Conservation (phyloP, 805 yeast species). For the Candida multigemmis region DNA sequence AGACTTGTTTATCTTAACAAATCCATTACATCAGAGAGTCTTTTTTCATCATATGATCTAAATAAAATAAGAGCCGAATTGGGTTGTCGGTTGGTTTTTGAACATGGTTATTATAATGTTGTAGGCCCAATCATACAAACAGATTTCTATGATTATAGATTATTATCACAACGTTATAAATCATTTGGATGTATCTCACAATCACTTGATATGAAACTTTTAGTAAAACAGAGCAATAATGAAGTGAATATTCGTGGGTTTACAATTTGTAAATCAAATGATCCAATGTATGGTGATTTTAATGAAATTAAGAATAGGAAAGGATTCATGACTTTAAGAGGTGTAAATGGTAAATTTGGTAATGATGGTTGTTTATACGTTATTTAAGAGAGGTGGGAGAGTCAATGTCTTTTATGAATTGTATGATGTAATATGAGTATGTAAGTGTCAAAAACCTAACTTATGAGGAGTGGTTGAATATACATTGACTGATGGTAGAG, state of each 20-base stretch:
- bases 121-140: constrained; percentile 54
- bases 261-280: constrained; percentile 44
- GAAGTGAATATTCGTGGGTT: constrained; percentile 54
- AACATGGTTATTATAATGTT: constrained; percentile 34
- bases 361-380: constrained; percentile 65
- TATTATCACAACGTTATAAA: constrained; percentile 18
- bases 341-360: constrained; percentile 53
- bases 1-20: constrained; percentile 33
- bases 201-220: constrained; percentile 51
- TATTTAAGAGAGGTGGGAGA: constrained; percentile 2
- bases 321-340: constrained; percentile 36
- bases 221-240: too few species aligned
- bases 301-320: constrained; percentile 4
- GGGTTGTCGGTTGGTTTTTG: constrained; percentile 44
- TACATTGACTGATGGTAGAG: background rate
- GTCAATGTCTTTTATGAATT: background rate
- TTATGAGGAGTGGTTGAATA: background rate
- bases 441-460: too few species aligned
- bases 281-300: constrained; percentile 6
- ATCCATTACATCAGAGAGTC: constrained; percentile 9
- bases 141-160: constrained; percentile 55
- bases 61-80: constrained; percentile 36
- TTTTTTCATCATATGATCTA: constrained; percentile 12
- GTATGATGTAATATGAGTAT: too few species aligned
- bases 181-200: constrained; percentile 50